Base-by-base conservation (phyloP, 768 basidiomycete species). In the Megacollybia marginata region DNA sequence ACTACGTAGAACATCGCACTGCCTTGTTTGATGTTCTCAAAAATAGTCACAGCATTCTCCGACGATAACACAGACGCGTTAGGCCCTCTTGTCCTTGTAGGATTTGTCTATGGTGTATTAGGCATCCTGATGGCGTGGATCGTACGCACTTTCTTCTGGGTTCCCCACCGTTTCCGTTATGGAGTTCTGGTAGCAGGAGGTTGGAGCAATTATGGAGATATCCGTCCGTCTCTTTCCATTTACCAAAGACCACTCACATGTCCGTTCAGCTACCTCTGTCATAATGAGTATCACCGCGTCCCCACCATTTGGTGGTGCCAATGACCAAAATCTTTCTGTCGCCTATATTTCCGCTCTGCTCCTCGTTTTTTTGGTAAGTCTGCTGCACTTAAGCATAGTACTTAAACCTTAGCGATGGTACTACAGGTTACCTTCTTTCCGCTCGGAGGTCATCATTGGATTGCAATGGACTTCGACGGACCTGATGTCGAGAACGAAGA, bases 121-220 rank as follows among this genome's bases (percentile, higher is more conserved):
- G 83, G 88, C 7, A 59, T 80, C 9, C 33, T 62, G 7, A 69
- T 82, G 19, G 78, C 80, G 0, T 81, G 72, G 69, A 44, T 75
- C n/a, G 64, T 80, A 48, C 76, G 76, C 45, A 75, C 77, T 53
- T 55, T 84, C 46, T 88, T 84, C 57, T 88, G 85, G 79, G 85
- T 89, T 2, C 88, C 88, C 1, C 82, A 86, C 57, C 74, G 83
- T 23, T 88, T 89, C 58, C 70, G 86, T 44, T 78, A 81, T 56
- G 88, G 86, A 0, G 71, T 89, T 19, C 57, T 88, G 0, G 76
- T 78, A 3, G 84, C 85, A 0, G 86, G 85, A 35, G 78, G 75
- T 3, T 88, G 79, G 78, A 75, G 70, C 9, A 88, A 88, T 55
- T 75, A 75, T 42, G 84, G 81, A 9, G 87, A 86, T 57, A 76